A percentile compares a stretch with the other conserved stretches of the same genome.
These are phyloP conservation scores for Bryoerythrophyllum caledonicum DNA, from an alignment of 225 moss, liverwort and hornwort species.

Conservation along the genomic window DNA sequence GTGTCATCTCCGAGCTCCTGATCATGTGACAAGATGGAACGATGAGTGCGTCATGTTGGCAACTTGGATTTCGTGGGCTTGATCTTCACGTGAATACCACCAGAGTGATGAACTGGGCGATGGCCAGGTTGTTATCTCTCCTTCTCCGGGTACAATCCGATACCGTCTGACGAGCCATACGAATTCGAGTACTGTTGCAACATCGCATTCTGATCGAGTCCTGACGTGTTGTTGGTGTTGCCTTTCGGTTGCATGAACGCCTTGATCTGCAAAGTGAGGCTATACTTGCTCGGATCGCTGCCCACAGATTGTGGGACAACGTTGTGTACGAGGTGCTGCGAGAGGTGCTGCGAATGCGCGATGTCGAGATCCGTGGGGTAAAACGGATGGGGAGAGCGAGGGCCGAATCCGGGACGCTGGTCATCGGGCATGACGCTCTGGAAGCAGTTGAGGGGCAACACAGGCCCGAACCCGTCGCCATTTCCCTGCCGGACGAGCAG, in stretches of 20 bases:
- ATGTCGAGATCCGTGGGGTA: conserved; percentile 19
- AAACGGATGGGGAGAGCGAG: conserved; percentile 27
- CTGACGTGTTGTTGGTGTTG: conserved; percentile 20
- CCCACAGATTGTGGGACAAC: background rate
- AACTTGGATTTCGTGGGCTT: background rate
- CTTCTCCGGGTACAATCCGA: conserved; percentile 28
- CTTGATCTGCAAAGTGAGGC: conserved; percentile 52
- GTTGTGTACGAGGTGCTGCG: conserved; percentile 24
- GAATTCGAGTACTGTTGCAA: conserved; percentile 33
- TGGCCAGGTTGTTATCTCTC: conserved; percentile 24
- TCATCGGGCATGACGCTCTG: conserved; percentile 40
- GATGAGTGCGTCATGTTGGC: too few relatives aligned
- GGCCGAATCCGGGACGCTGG: conserved; percentile 54
- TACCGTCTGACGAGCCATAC: conserved; percentile 24
- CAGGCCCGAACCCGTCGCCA: conserved; percentile 30
- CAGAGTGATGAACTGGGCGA: too few relatives aligned
- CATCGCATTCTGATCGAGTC: conserved; percentile 28
- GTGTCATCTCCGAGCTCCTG: conserved; percentile 8
- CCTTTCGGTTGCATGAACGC: conserved; percentile 45
- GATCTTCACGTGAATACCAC: background rate
- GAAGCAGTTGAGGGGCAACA: conserved; percentile 47
- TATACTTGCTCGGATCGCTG: conserved; percentile 23
- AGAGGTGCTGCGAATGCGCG: conserved; percentile 23
- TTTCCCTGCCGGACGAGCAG: conserved; percentile 31
- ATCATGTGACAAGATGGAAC: too few relatives aligned